Evolutionary conservation across 2,329 filamentous ascomycete genomes (phyloP).

Genomic region (Aureobasidium sp.): DNA sequence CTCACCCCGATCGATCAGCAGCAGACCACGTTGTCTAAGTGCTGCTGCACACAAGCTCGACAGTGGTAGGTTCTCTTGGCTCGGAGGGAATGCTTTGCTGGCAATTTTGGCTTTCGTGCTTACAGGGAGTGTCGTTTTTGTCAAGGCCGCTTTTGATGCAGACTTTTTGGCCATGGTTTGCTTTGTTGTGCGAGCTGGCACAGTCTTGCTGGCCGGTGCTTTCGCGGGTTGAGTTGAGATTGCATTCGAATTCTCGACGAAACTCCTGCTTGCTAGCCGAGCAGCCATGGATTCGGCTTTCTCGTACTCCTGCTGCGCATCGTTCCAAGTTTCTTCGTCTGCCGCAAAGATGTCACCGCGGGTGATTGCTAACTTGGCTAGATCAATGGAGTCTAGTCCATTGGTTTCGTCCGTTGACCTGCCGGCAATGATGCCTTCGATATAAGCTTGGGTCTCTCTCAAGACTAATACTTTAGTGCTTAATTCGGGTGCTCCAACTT

Average conservation of each 20-base stretch:
- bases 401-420: background rate
- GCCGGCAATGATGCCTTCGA: background rate
- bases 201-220: background rate
- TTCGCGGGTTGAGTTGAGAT: background rate
- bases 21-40: constrained; percentile 13
- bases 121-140: background rate
- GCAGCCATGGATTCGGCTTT: constrained; percentile 11
- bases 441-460: background rate
- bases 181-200: background rate
- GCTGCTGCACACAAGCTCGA: constrained; percentile 7
- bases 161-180: background rate
- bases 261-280: background rate
- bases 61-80: background rate
- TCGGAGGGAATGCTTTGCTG: background rate
- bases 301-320: constrained; percentile 5
- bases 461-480: background rate
- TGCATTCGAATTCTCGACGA: background rate
- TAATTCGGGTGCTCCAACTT: background rate
- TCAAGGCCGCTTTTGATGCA: background rate
- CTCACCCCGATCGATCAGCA: constrained; percentile 8
- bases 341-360: background rate
- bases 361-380: background rate
- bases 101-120: background rate
- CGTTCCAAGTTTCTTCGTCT: background rate
- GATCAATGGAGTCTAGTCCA: background rate